Evolutionary conservation across 2,329 filamentous ascomycete species (phyloP).

Genomic region (Teratosphaeria destructans): DNA sequence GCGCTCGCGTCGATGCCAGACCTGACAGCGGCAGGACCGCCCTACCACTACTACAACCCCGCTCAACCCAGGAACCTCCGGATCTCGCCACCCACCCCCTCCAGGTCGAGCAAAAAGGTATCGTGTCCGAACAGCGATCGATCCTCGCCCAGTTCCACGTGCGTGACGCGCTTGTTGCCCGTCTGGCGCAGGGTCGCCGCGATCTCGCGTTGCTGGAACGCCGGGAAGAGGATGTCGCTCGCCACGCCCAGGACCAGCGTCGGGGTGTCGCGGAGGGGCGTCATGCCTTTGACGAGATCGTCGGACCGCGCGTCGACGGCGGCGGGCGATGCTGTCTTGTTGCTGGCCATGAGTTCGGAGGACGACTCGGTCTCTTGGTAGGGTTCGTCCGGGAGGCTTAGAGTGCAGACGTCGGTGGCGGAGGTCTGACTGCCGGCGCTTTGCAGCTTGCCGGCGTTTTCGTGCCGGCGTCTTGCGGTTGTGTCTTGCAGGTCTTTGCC

Average conservation of each 20-base stretch:
- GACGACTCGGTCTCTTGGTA: conserved; percentile 74
- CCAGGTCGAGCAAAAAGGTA: conserved; percentile 84
- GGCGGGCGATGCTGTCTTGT: conserved; percentile 17
- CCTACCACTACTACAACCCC: neutral
- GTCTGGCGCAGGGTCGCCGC: conserved; percentile 67
- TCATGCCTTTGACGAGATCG: conserved; percentile 69
- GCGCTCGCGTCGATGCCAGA: no score
- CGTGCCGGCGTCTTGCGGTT: conserved; percentile 50
- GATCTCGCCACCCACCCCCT: conserved; percentile 80
- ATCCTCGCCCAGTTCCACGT: conserved; percentile 88
- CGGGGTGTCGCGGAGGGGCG: conserved; percentile 61
- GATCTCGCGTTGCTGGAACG: conserved; percentile 95
- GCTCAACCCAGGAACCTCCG: conserved; percentile 62
- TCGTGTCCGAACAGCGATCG: conserved; percentile 93
- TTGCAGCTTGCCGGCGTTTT: conserved; percentile 49
- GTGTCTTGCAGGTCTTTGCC: conserved; percentile 59
- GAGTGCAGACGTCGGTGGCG: conserved; percentile 51
- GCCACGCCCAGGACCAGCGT: conserved; percentile 87
- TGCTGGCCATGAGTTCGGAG: conserved; percentile 24
- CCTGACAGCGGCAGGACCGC: no score
- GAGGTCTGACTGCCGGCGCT: conserved; percentile 16
- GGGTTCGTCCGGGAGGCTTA: conserved; percentile 71
- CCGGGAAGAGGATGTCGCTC: conserved; percentile 91
- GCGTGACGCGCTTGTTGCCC: conserved; percentile 72
- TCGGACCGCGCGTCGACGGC: conserved; percentile 48